These are phyloP conservation scores for Anastatica hierochuntica DNA, from an alignment of 345 rosid species.

Conservation along the genomic window DNA sequence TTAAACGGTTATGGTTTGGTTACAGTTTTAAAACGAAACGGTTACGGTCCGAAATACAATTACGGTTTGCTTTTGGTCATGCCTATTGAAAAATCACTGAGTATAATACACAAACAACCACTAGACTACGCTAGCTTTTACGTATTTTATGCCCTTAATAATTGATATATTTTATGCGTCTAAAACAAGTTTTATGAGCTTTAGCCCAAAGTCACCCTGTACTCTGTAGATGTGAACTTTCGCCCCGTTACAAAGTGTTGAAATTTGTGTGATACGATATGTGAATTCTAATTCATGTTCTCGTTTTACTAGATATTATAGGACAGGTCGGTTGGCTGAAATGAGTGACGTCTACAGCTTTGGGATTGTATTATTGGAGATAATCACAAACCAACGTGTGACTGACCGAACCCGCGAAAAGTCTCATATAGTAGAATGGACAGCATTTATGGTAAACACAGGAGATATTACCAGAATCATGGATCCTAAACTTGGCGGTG, in stretches of 20 bases:
- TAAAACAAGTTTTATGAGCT: too few relatives aligned
- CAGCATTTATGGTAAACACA: conserved; percentile 9
- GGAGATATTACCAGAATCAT: conserved; percentile 31
- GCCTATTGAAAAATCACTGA: too few relatives aligned
- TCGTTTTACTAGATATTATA: conserved; percentile 4
- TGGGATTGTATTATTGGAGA: conserved; percentile 26
- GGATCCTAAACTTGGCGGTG: conserved; percentile 33
- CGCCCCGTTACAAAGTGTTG: neutral
- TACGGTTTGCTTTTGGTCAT: too few relatives aligned
- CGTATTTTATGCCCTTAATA: too few relatives aligned
- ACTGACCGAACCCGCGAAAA: conserved; percentile 8
- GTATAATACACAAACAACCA: too few relatives aligned
- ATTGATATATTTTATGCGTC: too few relatives aligned
- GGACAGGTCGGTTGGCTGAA: conserved; percentile 23
- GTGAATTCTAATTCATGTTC: neutral
- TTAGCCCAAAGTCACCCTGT: too few relatives aligned
- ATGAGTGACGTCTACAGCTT: conserved; percentile 33
- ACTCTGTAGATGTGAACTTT: neutral
- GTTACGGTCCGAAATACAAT: too few relatives aligned
- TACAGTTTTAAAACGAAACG: too few relatives aligned
- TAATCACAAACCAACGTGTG: conserved; percentile 34
- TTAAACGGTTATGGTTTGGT: too few relatives aligned
- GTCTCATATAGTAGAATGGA: conserved; percentile 28
- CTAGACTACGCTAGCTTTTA: too few relatives aligned
- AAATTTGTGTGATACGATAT: neutral